These are phyloP conservation scores for Juncus inflexus DNA, from an alignment of 176 grass and related monocot genomes.

Conservation along the genomic window DNA sequence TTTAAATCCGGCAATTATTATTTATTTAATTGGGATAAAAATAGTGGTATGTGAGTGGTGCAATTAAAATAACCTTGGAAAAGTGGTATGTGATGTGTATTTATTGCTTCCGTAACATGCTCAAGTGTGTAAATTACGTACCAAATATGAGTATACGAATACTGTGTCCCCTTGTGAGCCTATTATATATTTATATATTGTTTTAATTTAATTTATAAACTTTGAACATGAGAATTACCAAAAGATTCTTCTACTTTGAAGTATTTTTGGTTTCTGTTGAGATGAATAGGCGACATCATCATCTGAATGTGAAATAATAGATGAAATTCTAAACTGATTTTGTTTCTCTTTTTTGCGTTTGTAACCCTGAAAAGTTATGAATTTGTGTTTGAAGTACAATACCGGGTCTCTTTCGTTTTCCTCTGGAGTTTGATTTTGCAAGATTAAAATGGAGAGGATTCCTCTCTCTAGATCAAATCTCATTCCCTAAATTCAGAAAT, in stretches of 20 bases:
- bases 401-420: conserved; percentile 82
- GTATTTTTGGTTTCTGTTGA: conserved; percentile 5
- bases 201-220: neutral
- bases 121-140: conserved; percentile 83
- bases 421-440: conserved; percentile 86
- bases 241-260: conserved; percentile 10
- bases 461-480: conserved; percentile 90
- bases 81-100: conserved; percentile 68
- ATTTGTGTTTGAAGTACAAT: neutral
- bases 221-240: conserved; percentile 18
- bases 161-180: neutral
- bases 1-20: too few species aligned
- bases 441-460: conserved; percentile 77
- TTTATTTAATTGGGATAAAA: conserved; percentile 32
- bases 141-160: conserved; percentile 3
- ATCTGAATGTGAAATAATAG: conserved; percentile 9
- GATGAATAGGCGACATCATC: conserved; percentile 7
- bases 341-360: neutral
- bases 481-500: conserved; percentile 50
- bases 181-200: neutral
- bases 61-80: conserved; percentile 76
- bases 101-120: conserved; percentile 96
- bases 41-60: conserved; percentile 74
- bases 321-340: neutral
- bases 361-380: neutral